A percentile compares a stretch with the other conserved stretches of the same genome.
Conservation (phyloP, 192 early-diverging fungal species). For the Fimicolochytrium jonesii region DNA sequence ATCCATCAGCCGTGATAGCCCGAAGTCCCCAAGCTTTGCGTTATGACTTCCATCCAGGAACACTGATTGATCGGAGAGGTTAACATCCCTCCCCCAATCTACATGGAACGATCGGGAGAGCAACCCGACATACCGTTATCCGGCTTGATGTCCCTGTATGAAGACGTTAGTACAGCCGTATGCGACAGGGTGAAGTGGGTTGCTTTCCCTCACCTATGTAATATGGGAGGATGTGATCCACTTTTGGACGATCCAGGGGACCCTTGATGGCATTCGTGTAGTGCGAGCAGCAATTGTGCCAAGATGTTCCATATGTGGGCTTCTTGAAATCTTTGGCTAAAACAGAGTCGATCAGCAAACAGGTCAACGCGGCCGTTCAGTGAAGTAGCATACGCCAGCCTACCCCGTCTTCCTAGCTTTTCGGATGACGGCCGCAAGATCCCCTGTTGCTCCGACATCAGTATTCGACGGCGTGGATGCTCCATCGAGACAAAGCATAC, state of each 20-base stretch:
- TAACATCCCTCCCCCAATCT: no score
- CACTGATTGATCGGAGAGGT: constrained; percentile 35
- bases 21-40: constrained; percentile 76
- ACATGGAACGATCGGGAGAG: no score
- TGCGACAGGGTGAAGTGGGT: not conserved
- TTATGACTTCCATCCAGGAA: constrained; percentile 65
- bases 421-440: constrained; percentile 63
- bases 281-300: constrained; percentile 59
- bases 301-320: constrained; percentile 64
- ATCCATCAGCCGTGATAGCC: constrained; percentile 61
- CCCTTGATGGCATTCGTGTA: constrained; percentile 68
- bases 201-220: constrained; percentile 37
- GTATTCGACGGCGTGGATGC: not conserved
- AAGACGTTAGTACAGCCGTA: not conserved
- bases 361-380: no score
- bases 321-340: constrained; percentile 54
- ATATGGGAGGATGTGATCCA: constrained; percentile 45
- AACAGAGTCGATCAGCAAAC: no score
- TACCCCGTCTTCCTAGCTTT: constrained; percentile 55
- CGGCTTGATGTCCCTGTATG: constrained; percentile 66
- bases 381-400: not conserved
- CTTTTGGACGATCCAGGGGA: constrained; percentile 15
- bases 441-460: constrained; percentile 34
- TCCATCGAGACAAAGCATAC: constrained; percentile 13
- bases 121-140: constrained; percentile 58